Base-by-base conservation (phyloP, 306 rosid genomes). In the Fagus crenata region DNA sequence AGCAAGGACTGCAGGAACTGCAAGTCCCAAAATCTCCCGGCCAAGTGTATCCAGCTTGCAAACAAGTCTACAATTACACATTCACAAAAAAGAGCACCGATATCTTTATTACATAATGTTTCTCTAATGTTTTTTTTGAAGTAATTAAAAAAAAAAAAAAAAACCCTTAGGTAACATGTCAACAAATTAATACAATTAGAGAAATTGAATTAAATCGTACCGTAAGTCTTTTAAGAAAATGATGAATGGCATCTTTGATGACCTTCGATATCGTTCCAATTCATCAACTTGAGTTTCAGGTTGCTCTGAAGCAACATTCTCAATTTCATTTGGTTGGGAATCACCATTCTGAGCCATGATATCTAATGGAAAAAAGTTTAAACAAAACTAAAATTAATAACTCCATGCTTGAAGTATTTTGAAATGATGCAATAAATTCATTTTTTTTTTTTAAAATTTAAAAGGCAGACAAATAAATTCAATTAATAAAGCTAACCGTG, bases 211-310 rank as follows among this genome's bases (percentile, higher is more conserved):
- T 59, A 75, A 75, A 53, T 37, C 11, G 14, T 86, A 94, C 98
- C 97, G 90, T 82, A 92, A 89, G 75, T 90, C 96, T 83, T 70
- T 87, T 90, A 94, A 92, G 95, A 94, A 92, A 80, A 94, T 93
- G 74, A 86, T 77, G 79, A 89, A 72, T 42, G 96, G 95, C 32
- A 89, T 73, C 64, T 58, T 58, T 55, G 64, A 58, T 11, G 64
- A 7, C 13, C 64, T 9, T 4, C 3, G 35, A 28, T 28, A 58
- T 58, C 2, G 13, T 28, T 18, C 2, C 64, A 58, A 58, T 18
- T 28, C 64, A 58, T 58, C 36, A 28, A 2, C 28, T 22, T 22
- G 1, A 28, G 32, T 28, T 11, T 22, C 64, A 2, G 22, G 64
- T 28, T 18, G 35, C 36, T 18, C 35, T 7, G 36, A 11, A 58